A percentile compares a stretch with the other conserved stretches of the same genome.
phyloP scores from a whole-genome alignment of 306 rosid genomes.

The Senna tora region DNA sequence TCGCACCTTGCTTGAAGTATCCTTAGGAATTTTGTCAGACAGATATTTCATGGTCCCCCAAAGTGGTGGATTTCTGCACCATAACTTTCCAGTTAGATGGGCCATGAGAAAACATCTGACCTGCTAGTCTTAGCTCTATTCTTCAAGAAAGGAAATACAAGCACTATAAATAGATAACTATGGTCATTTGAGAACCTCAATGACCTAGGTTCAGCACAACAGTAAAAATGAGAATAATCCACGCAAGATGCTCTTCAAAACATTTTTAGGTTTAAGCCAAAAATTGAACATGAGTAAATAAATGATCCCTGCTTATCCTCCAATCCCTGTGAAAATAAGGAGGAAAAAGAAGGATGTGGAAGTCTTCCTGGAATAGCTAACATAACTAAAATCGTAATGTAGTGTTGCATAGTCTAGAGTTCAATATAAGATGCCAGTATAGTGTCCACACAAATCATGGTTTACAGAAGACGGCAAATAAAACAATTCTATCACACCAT shows the following conservation, averaged over 20 bases:
- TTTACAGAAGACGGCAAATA: slow-evolving; percentile 11
- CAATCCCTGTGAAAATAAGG: not conserved
- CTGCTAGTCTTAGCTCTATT: not conserved
- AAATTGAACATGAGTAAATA: slow-evolving; percentile 2
- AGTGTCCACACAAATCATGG: not conserved
- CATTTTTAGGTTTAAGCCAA: not conserved
- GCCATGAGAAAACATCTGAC: slow-evolving; percentile 18
- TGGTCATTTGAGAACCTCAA: not conserved
- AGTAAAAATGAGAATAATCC: slow-evolving; percentile 6
- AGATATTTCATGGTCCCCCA: slow-evolving; percentile 98
- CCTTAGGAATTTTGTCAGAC: slow-evolving; percentile 92
- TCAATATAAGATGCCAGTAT: not conserved
- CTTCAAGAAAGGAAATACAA: slow-evolving; percentile 24
- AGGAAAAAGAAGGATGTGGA: not conserved
- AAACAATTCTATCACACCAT: too few relatives aligned
- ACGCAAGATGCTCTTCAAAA: not conserved
- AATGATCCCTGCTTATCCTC: not conserved
- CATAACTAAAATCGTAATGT: not conserved
- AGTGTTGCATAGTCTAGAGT: not conserved
- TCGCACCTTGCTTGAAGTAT: slow-evolving; percentile 94
- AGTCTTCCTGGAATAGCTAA: not conserved
- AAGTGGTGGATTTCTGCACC: slow-evolving; percentile 82
- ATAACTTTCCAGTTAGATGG: slow-evolving; percentile 33
- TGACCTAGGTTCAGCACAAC: slow-evolving; percentile 9
- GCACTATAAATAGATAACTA: slow-evolving; percentile 17